Conservation (phyloP, 2,329 filamentous ascomycete species). For the Epichloe glyceriae region DNA sequence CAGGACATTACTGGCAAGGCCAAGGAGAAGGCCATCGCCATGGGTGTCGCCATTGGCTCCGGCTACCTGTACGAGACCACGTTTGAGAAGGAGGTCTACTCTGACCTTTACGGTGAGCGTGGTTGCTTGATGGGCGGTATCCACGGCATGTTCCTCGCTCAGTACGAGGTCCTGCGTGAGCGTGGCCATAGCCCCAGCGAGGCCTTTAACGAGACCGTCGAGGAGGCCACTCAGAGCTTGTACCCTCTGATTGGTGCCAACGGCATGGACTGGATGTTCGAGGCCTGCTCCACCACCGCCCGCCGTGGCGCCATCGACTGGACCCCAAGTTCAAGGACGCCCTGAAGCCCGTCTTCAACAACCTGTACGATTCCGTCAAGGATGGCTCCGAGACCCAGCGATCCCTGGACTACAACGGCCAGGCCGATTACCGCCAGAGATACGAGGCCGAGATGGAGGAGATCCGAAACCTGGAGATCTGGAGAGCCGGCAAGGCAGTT, state of each 20-base stretch:
- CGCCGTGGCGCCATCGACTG: conserved; percentile 98
- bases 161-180: conserved; percentile 99
- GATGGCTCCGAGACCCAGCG: conserved; percentile 90
- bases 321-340: conserved; percentile 94
- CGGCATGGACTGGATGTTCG: conserved; percentile 99
- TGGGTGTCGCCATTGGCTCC: conserved; percentile 92
- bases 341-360: conserved; percentile 97
- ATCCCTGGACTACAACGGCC: conserved; percentile 93
- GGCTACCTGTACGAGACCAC: conserved; percentile 99
- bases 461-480: conserved; percentile 97
- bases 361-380: conserved; percentile 86
- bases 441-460: conserved; percentile 98
- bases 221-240: conserved; percentile 96
- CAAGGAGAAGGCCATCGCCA: conserved; percentile 92
- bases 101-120: conserved; percentile 98
- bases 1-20: conserved; percentile 97
- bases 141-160: conserved; percentile 99
- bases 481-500: conserved; percentile 95
- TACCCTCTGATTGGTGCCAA: conserved; percentile 96
- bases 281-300: conserved; percentile 96
- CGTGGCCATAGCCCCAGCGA: conserved; percentile 93
- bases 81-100: conserved; percentile 99
- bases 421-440: conserved; percentile 90
- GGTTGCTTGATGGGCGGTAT: conserved; percentile 99
- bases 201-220: conserved; percentile 99